Conservation (phyloP, 1,284 basidiomycete species). For the Moesziomyces globuligerus region DNA sequence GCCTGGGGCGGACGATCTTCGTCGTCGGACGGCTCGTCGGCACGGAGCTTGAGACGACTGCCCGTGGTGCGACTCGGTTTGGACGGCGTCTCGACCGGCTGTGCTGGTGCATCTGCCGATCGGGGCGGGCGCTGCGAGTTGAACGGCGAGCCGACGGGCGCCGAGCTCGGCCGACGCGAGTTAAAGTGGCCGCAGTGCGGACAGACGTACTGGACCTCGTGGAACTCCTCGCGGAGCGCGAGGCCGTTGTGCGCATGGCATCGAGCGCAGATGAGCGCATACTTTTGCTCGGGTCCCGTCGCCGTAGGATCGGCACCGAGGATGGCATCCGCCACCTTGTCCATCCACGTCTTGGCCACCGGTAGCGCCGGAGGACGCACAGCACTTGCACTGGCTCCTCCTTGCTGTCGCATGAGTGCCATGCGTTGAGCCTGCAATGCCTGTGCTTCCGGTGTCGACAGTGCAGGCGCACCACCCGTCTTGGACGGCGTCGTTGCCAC, state of each 20-base stretch:
- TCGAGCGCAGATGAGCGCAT: conserved; percentile 91
- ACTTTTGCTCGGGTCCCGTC: conserved; percentile 70
- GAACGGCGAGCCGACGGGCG: conserved; percentile 63
- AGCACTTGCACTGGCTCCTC: conserved; percentile 7
- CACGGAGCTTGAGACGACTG: conserved; percentile 28
- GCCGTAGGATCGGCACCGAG: conserved; percentile 68
- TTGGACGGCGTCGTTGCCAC: conserved; percentile 11
- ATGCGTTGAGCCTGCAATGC: conserved; percentile 42
- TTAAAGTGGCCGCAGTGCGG: conserved; percentile 81
- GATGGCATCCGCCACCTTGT: conserved; percentile 68
- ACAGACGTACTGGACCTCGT: conserved; percentile 83
- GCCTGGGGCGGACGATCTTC: conserved; percentile 25
- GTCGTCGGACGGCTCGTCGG: conserved; percentile 19
- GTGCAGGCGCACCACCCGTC: not conserved
- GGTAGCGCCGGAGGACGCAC: conserved; percentile 4
- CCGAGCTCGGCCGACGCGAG: conserved; percentile 65
- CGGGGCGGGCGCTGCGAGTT: too few relatives aligned
- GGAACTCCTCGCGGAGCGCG: conserved; percentile 86
- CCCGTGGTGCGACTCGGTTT: conserved; percentile 19
- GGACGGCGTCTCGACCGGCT: conserved; percentile 22
- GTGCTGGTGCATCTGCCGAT: too few relatives aligned
- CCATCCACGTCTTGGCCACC: conserved; percentile 60
- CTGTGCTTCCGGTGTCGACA: conserved; percentile 24
- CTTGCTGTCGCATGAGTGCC: conserved; percentile 45
- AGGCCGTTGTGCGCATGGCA: conserved; percentile 95